phyloP scores from a whole-genome alignment of 2,329 filamentous ascomycete genomes.

The Purpureocillium takamizusanense region DNA sequence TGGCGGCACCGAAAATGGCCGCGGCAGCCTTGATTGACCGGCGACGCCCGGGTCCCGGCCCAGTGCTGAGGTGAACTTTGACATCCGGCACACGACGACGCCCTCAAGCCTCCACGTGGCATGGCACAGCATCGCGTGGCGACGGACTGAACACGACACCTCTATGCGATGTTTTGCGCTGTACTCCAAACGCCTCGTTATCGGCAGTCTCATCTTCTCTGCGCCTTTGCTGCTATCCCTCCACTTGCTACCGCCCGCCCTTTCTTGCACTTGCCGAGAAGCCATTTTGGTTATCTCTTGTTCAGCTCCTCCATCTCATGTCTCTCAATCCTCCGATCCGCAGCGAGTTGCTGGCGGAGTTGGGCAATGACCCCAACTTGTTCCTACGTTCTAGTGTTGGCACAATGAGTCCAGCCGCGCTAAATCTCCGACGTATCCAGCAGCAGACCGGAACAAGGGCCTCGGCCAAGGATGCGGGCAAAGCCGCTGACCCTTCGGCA shows the following conservation, averaged over 20 bases:
- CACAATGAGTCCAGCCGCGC: constrained; percentile 46
- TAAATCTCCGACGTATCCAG: constrained; percentile 54
- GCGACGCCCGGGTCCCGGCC: too few species aligned
- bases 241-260: neutral
- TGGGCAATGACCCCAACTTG: constrained; percentile 16
- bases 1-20: too few species aligned
- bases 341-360: constrained; percentile 12
- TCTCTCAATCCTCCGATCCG: constrained; percentile 22
- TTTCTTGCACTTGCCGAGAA: neutral
- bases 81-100: too few species aligned
- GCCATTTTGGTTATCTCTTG: neutral
- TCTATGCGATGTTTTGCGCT: too few species aligned
- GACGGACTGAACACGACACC: too few species aligned
- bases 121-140: too few species aligned
- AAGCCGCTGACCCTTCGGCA: constrained; percentile 33
- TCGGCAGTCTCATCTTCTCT: too few species aligned
- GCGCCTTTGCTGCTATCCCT: neutral
- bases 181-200: too few species aligned
- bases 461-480: constrained; percentile 38
- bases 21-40: too few species aligned
- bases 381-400: constrained; percentile 19
- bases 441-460: constrained; percentile 49
- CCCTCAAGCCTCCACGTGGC: too few species aligned
- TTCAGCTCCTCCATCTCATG: constrained; percentile 13
- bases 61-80: too few species aligned